These are phyloP conservation scores for Wallacemonas sp. DNA, from an alignment of 208 protist genomes.

Conservation along the genomic window DNA sequence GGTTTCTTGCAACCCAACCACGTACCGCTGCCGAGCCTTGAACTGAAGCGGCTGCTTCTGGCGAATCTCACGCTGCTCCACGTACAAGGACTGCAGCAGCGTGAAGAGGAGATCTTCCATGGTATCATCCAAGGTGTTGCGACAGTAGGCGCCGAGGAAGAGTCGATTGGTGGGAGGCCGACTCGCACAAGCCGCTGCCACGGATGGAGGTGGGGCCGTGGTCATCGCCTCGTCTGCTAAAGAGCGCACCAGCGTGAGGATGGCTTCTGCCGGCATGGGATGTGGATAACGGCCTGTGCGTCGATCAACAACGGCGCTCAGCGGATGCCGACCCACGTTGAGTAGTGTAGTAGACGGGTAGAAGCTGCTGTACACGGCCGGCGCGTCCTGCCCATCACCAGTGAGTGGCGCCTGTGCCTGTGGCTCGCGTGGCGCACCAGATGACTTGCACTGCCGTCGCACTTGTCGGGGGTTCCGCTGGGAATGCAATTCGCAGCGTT, in stretches of 20 bases:
- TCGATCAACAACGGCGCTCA: conserved; percentile 30
- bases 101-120: conserved; percentile 74
- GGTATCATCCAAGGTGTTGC: conserved; percentile 52
- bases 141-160: conserved; percentile 36
- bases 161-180: conserved; percentile 7
- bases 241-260: conserved; percentile 9
- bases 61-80: conserved; percentile 50
- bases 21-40: conserved; percentile 55
- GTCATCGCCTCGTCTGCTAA: conserved; percentile 13
- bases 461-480: too few species aligned
- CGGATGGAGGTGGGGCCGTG: background rate
- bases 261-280: background rate
- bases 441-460: too few species aligned
- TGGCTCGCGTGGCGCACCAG: too few species aligned
- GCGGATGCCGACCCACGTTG: conserved; percentile 40
- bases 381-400: background rate
- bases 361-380: conserved; percentile 32
- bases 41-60: conserved; percentile 62
- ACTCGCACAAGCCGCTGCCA: background rate
- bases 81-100: conserved; percentile 53
- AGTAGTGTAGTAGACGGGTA: conserved; percentile 40
- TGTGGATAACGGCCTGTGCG: conserved; percentile 49
- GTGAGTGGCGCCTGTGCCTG: background rate
- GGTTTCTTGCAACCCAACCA: conserved; percentile 62
- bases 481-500: too few species aligned